phyloP scores from a whole-genome alignment of 139 green algal genomes.

The Picochlorum sp. region DNA sequence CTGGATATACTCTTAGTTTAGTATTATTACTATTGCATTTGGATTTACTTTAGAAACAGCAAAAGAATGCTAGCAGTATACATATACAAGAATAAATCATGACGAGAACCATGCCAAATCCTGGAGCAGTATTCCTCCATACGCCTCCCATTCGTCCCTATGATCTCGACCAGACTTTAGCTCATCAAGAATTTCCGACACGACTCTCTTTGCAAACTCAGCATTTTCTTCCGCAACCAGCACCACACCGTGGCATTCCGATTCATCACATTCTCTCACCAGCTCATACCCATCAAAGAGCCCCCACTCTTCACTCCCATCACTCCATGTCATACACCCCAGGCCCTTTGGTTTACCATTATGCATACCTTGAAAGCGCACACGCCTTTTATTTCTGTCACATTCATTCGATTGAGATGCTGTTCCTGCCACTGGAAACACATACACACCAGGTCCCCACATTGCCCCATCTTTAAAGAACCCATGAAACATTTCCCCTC shows the following conservation, averaged over 20 bases:
- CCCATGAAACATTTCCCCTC: conserved; percentile 3
- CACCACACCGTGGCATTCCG: neutral
- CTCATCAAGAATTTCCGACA: neutral
- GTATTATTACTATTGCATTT: too few relatives aligned
- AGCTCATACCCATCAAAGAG: neutral
- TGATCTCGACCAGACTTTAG: too few relatives aligned
- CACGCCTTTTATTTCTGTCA: neutral
- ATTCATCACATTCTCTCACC: neutral
- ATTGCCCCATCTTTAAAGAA: neutral
- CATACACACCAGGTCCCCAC: conserved; percentile 2
- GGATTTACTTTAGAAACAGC: too few relatives aligned
- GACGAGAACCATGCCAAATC: neutral
- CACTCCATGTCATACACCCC: neutral
- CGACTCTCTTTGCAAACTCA: conserved; percentile 2
- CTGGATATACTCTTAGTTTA: too few relatives aligned
- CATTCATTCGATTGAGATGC: neutral
- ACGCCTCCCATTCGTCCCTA: neutral
- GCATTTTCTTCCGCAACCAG: conserved; percentile 1
- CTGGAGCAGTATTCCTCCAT: neutral
- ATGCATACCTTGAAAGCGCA: conserved; percentile 4
- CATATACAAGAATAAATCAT: neutral
- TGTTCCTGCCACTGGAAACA: neutral
- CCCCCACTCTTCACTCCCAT: neutral
- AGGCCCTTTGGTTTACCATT: neutral
- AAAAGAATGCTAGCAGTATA: too few relatives aligned